phyloP scores from a whole-genome alignment of 1,284 basidiomycete genomes.

The Apiotrichum mycotoxinovorans region DNA sequence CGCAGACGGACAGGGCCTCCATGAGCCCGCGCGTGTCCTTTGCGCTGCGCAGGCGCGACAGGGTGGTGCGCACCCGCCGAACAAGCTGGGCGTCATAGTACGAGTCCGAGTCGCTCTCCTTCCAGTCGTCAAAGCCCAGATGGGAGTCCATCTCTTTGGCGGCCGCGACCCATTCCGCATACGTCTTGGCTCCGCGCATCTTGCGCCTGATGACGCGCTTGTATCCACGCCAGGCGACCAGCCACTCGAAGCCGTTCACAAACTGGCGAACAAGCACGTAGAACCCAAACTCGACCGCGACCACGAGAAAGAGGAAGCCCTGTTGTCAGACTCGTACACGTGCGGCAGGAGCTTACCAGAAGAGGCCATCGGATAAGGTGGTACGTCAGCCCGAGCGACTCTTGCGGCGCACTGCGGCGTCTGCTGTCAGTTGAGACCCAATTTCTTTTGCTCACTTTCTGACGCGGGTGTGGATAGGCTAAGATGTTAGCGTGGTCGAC shows the following conservation, averaged over 20 bases:
- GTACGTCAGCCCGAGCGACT: conserved; percentile 69
- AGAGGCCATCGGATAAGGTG: conserved; percentile 83
- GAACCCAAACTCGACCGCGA: conserved; percentile 76
- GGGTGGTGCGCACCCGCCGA: conserved; percentile 38
- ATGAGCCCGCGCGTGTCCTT: conserved; percentile 79
- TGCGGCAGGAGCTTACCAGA: conserved; percentile 65
- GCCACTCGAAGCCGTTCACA: conserved; percentile 88
- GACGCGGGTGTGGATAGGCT: conserved; percentile 77
- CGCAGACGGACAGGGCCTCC: conserved; percentile 86
- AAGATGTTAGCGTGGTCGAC: not conserved
- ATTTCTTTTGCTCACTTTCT: conserved; percentile 26
- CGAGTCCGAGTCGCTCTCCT: conserved; percentile 71
- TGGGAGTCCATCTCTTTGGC: conserved; percentile 76
- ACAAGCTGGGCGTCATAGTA: conserved; percentile 73
- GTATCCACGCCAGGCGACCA: conserved; percentile 82
- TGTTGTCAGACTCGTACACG: too few relatives aligned
- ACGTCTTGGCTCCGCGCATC: conserved; percentile 69
- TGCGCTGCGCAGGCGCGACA: conserved; percentile 31
- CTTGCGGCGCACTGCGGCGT: conserved; percentile 1
- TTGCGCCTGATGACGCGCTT: conserved; percentile 73
- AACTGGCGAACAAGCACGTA: conserved; percentile 85
- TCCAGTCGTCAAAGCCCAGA: conserved; percentile 84
- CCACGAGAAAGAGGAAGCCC: conserved; percentile 78
- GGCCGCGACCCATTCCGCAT: conserved; percentile 74
- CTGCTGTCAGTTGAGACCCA: conserved; percentile 5